These are phyloP conservation scores for Coniferiporia weirii DNA, from an alignment of 1,284 basidiomycete species.

Conservation along the genomic window DNA sequence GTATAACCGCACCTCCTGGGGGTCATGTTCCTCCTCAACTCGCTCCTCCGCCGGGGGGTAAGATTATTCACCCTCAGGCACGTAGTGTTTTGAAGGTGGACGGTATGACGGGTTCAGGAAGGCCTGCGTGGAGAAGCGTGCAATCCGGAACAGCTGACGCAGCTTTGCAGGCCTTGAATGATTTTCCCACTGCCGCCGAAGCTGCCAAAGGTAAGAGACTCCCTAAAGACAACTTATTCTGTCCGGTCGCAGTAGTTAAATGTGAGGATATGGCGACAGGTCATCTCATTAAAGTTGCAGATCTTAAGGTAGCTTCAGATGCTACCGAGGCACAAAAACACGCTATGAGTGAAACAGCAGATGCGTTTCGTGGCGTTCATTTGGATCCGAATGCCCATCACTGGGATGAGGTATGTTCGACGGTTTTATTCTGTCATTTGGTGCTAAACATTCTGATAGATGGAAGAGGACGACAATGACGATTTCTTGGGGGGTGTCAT, in stretches of 20 bases:
- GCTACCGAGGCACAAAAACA: slow-evolving; percentile 43
- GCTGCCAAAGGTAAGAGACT: slow-evolving; percentile 66
- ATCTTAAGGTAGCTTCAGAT: slow-evolving; percentile 27
- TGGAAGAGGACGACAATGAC: slow-evolving; percentile 79
- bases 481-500: slow-evolving; percentile 86
- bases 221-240: background rate
- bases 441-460: slow-evolving; percentile 15
- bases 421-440: background rate
- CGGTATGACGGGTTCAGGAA: slow-evolving; percentile 28
- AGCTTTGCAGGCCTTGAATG: slow-evolving; percentile 38
- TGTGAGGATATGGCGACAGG: slow-evolving; percentile 5
- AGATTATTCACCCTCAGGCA: slow-evolving; percentile 64
- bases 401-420: slow-evolving; percentile 79
- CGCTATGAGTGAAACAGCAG: slow-evolving; percentile 68
- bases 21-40: slow-evolving; percentile 38
- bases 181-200: slow-evolving; percentile 92
- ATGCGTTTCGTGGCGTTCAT: slow-evolving; percentile 88
- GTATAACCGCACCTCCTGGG: slow-evolving; percentile 27
- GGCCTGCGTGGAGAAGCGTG: slow-evolving; percentile 61
- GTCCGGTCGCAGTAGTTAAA: background rate
- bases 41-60: slow-evolving; percentile 43
- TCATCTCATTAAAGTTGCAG: slow-evolving; percentile 14
- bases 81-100: slow-evolving; percentile 38
- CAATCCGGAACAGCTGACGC: slow-evolving; percentile 33
- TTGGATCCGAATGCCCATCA: slow-evolving; percentile 89